Conservation (phyloP, 805 yeast species). For the Monosporozyma unispora region DNA sequence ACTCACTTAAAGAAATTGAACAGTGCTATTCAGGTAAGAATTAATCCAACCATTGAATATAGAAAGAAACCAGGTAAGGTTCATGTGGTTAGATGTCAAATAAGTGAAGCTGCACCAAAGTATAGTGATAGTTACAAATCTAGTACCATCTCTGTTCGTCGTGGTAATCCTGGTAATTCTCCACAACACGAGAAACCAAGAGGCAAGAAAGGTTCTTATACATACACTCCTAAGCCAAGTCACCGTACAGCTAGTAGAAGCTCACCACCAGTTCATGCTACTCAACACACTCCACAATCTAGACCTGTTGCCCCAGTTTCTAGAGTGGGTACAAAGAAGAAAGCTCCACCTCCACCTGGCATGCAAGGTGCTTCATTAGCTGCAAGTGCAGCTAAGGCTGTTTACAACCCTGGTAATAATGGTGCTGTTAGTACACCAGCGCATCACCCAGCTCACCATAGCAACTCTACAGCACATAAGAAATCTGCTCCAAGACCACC, state of each 20-base stretch:
- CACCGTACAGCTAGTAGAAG: conserved; percentile 7
- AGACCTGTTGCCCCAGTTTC: conserved; percentile 24
- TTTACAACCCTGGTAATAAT: conserved; percentile 26
- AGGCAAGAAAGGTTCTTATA: conserved; percentile 29
- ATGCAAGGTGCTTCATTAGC: conserved; percentile 26
- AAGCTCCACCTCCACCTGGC: conserved; percentile 32
- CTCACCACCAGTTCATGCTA: conserved; percentile 8
- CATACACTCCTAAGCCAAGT: conserved; percentile 3
- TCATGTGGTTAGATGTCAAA: conserved; percentile 62
- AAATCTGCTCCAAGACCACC: conserved; percentile 30
- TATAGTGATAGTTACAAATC: conserved; percentile 77
- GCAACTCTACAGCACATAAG: conserved; percentile 41
- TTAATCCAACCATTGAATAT: conserved; percentile 69
- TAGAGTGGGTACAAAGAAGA: conserved; percentile 20
- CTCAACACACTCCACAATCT: conserved; percentile 11
- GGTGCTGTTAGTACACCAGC: conserved; percentile 21
- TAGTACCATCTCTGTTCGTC: conserved; percentile 70
- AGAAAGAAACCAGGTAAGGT: conserved; percentile 83
- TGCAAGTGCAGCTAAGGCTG: conserved; percentile 35
- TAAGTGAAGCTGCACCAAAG: conserved; percentile 54
- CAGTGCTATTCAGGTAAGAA: conserved; percentile 47
- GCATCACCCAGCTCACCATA: conserved; percentile 9
- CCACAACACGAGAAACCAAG: conserved; percentile 69
- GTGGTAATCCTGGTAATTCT: conserved; percentile 69
- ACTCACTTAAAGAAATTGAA: conserved; percentile 62